A percentile compares a stretch with the other conserved stretches of the same genome.
Evolutionary conservation across 75 land plant species (phyloP).

Genomic region (Azolla pinnata): DNA sequence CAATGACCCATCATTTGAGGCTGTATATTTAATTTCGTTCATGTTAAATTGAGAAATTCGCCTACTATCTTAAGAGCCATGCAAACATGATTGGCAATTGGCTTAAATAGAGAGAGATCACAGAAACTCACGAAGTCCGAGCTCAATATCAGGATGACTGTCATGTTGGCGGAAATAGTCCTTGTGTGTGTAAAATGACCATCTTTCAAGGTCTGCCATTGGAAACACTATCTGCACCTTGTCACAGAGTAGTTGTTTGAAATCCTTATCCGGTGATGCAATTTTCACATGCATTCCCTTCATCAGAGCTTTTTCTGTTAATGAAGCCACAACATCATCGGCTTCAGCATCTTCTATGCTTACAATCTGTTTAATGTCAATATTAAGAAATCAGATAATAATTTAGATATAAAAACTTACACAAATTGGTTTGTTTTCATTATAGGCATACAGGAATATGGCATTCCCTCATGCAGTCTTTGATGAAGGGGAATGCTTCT

Average conservation of each 20-base stretch:
- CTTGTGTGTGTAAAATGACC: slow-evolving; percentile 89
- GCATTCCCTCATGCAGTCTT: slow-evolving; percentile 45
- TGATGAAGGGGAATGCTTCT: slow-evolving; percentile 19
- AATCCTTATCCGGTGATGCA: slow-evolving; percentile 95
- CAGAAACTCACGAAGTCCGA: slow-evolving; percentile 66
- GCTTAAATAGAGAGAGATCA: too few relatives aligned
- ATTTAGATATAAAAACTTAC: neutral
- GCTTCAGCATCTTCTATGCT: slow-evolving; percentile 73
- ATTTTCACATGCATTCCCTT: slow-evolving; percentile 49
- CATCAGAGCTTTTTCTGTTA: slow-evolving; percentile 47
- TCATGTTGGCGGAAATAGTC: slow-evolving; percentile 63
- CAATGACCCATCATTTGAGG: too few relatives aligned
- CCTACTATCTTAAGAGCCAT: too few relatives aligned
- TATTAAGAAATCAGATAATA: too few relatives aligned
- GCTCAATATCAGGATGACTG: slow-evolving; percentile 62
- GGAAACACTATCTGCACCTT: slow-evolving; percentile 80
- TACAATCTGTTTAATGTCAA: slow-evolving; percentile 47
- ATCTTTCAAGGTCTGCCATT: slow-evolving; percentile 58
- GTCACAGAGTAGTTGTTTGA: slow-evolving; percentile 76
- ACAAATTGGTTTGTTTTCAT: neutral
- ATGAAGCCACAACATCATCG: slow-evolving; percentile 87
- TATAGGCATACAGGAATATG: slow-evolving; percentile 56
- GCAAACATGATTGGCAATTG: too few relatives aligned
- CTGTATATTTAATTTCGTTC: too few relatives aligned
- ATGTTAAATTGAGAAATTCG: too few relatives aligned